Conservation (phyloP, 2,329 filamentous ascomycete species). For the Plenodomus tracheiphilus region DNA sequence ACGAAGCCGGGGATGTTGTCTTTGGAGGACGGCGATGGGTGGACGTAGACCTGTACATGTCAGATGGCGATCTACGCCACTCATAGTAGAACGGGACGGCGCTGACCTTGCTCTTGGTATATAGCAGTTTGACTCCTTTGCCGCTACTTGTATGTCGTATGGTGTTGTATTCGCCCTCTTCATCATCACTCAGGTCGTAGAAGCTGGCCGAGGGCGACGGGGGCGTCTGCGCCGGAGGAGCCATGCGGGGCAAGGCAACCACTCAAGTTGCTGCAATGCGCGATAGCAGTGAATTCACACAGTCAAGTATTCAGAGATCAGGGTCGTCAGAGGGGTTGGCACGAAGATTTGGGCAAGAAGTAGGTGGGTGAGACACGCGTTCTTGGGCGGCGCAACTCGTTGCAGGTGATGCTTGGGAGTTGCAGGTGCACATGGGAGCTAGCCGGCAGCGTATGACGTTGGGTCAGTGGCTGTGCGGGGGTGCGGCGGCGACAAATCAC, state of each 20-base stretch:
- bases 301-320: not conserved
- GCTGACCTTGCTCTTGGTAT: slow-evolving; percentile 90
- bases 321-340: not conserved
- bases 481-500: not conserved
- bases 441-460: slow-evolving; percentile 7
- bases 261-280: not conserved
- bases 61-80: slow-evolving; percentile 28
- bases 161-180: slow-evolving; percentile 93
- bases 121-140: slow-evolving; percentile 88
- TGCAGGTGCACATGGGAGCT: slow-evolving; percentile 11
- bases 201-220: slow-evolving; percentile 83
- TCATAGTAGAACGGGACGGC: not conserved
- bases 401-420: slow-evolving; percentile 20
- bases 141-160: slow-evolving; percentile 78
- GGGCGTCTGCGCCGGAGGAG: slow-evolving; percentile 40
- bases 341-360: not conserved
- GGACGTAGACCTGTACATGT: slow-evolving; percentile 78
- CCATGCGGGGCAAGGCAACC: slow-evolving; percentile 32
- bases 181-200: slow-evolving; percentile 95
- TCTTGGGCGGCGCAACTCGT: slow-evolving; percentile 5
- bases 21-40: slow-evolving; percentile 88
- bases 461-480: slow-evolving; percentile 5
- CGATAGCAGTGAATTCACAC: not conserved
- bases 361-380: slow-evolving; percentile 4
- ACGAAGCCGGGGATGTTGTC: slow-evolving; percentile 96